These are phyloP conservation scores for Mycena amicta DNA, from an alignment of 768 basidiomycete genomes.

Conservation along the genomic window DNA sequence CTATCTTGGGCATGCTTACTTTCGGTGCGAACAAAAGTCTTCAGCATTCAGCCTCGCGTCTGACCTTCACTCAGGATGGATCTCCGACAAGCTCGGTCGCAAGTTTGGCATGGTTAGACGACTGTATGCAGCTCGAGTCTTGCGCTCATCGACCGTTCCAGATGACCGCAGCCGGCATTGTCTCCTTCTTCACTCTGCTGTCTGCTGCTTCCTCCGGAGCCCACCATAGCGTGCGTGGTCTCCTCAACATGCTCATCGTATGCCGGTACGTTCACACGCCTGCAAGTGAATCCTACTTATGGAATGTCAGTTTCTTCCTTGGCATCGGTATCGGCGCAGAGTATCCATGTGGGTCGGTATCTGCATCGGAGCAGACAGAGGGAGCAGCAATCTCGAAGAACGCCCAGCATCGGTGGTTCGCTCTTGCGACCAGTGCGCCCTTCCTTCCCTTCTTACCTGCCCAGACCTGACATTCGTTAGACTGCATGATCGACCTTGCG, in stretches of 20 bases:
- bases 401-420: constrained; percentile 85
- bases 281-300: background rate
- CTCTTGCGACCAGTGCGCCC: constrained; percentile 80
- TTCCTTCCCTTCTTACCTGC: background rate
- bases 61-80: constrained; percentile 45
- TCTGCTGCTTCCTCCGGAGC: constrained; percentile 85
- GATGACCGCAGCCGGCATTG: constrained; percentile 84
- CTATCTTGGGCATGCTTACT: constrained; percentile 79
- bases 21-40: constrained; percentile 51
- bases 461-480: constrained; percentile 38
- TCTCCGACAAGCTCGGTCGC: constrained; percentile 84
- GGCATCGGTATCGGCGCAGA: constrained; percentile 89
- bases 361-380: constrained; percentile 89
- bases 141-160: constrained; percentile 31
- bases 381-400: constrained; percentile 76
- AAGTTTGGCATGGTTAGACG: constrained; percentile 92
- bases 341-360: constrained; percentile 89
- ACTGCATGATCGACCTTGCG: constrained; percentile 84
- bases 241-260: constrained; percentile 76
- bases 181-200: constrained; percentile 80
- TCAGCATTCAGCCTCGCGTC: background rate
- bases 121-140: constrained; percentile 17
- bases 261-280: constrained; percentile 56
- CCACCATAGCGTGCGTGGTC: constrained; percentile 64
- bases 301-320: constrained; percentile 66